These are phyloP conservation scores for Fraxinus sp. DNA, from an alignment of 305 asterid species.

Conservation along the genomic window DNA sequence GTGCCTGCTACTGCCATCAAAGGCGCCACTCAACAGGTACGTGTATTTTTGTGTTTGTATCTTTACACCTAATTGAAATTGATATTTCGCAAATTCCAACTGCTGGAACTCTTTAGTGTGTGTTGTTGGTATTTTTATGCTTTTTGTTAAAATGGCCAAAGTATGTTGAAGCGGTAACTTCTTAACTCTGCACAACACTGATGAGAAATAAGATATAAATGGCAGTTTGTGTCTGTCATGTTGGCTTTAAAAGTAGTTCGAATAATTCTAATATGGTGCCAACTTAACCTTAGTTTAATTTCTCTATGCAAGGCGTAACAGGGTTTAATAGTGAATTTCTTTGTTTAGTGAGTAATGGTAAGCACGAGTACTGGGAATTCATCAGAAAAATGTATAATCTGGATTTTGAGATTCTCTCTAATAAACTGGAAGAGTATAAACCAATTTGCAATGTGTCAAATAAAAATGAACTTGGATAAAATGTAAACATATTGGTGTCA, in stretches of 20 bases:
- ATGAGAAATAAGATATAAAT: neutral
- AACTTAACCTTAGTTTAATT: neutral
- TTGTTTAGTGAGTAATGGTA: neutral
- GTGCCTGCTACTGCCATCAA: constrained; percentile 57
- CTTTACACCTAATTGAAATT: neutral
- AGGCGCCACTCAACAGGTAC: constrained; percentile 80
- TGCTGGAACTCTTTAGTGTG: neutral
- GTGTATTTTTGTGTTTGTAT: neutral
- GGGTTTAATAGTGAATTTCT: neutral
- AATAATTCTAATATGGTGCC: neutral
- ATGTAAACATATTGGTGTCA: neutral
- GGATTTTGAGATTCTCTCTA: neutral
- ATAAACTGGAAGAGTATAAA: neutral
- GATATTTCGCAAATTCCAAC: neutral
- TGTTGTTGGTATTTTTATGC: neutral
- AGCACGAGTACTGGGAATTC: neutral
- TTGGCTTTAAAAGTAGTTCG: neutral
- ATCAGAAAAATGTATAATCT: neutral
- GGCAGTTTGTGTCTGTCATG: neutral
- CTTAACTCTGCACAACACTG: neutral
- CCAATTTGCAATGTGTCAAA: neutral
- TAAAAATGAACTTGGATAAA: neutral
- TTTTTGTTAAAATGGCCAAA: neutral
- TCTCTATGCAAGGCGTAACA: neutral
- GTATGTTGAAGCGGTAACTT: neutral